Base-by-base conservation (phyloP, 139 green algal species). In the Tetratostichococcus sp. region DNA sequence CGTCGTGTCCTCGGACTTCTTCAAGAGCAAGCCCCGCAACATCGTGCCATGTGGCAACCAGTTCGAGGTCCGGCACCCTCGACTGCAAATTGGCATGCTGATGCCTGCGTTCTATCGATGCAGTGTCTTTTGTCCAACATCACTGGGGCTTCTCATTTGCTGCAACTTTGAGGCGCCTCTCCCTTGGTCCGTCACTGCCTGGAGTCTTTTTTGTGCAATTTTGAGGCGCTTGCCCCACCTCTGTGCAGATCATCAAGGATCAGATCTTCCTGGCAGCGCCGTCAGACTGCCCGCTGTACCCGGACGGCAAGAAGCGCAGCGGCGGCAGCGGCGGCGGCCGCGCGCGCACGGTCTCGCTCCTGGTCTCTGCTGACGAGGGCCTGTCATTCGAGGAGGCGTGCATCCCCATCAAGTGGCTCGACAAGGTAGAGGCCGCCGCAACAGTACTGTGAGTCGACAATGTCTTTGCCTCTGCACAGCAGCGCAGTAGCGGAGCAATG, bases 31-130 rank as follows among this genome's bases (percentile, higher is more conserved):
- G 50, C 82, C 91, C 35, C 67, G 76, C 74, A 83, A 88, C 74
- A 75, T 89, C 23, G 82, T 95, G 31, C 78, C 81, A 33, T 98
- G 94, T 74, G 94, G 92, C 69, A 98, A 97, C 79, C 87, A 94
- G 78, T 97, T 98, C 76, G 95, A 98, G 87, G 75, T 97, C 11
- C 11, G 50, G 11, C 8, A 21, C 39, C 8, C 39, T 50, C 11
- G 8, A 11, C 39, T 11, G 39, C 39, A 50, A 6, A 6, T 6
- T 50, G 39, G 8, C 39, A 50, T 50, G 39, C 11, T n/a, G n/a
- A n/a, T n/a, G n/a, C n/a, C n/a, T n/a, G n/a, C n/a, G n/a, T n/a
- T n/a, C n/a, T n/a, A n/a, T n/a, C n/a, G n/a, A n/a, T n/a, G n/a
- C n/a, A n/a, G n/a, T n/a, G n/a, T n/a, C n/a, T n/a, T n/a, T n/a